phyloP scores from a whole-genome alignment of 1,284 basidiomycete species.

The Schizopora paradoxa region DNA sequence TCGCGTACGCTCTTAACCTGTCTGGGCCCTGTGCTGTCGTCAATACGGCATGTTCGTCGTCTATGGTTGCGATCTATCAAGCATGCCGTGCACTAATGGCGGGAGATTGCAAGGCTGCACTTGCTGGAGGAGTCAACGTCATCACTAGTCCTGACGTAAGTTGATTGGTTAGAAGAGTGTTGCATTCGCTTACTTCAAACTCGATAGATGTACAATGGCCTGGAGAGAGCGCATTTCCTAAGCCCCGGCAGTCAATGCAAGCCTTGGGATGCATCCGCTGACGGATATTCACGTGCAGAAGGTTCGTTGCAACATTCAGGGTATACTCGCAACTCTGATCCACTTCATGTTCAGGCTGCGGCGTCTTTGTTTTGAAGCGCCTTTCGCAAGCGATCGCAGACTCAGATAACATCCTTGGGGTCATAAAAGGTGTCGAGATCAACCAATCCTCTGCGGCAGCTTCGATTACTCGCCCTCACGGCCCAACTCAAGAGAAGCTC shows the following conservation, averaged over 20 bases:
- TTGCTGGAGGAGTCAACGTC: conserved; percentile 71
- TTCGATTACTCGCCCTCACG: conserved; percentile 69
- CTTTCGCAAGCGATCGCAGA: conserved; percentile 58
- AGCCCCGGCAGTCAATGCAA: conserved; percentile 64
- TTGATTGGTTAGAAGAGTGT: conserved; percentile 11
- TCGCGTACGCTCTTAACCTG: conserved; percentile 62
- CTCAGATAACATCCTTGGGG: conserved; percentile 58
- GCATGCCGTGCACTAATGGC: conserved; percentile 58
- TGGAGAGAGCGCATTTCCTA: conserved; percentile 66
- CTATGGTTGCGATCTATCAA: conserved; percentile 60
- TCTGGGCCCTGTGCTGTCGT: conserved; percentile 65
- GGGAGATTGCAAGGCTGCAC: conserved; percentile 58
- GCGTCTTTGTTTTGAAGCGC: conserved; percentile 66
- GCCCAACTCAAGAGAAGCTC: conserved; percentile 50
- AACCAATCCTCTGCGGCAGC: conserved; percentile 61
- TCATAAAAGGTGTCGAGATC: conserved; percentile 63
- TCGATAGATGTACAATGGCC: conserved; percentile 61
- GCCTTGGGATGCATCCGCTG: conserved; percentile 63
- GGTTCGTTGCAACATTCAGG: not conserved
- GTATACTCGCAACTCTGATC: not conserved
- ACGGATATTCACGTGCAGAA: conserved; percentile 70
- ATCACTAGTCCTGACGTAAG: conserved; percentile 68
- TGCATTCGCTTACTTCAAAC: conserved; percentile 1
- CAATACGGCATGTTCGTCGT: conserved; percentile 71
- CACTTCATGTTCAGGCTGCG: conserved; percentile 42